phyloP scores from a whole-genome alignment of 106 monocot species.

The Agapanthus africanus region DNA sequence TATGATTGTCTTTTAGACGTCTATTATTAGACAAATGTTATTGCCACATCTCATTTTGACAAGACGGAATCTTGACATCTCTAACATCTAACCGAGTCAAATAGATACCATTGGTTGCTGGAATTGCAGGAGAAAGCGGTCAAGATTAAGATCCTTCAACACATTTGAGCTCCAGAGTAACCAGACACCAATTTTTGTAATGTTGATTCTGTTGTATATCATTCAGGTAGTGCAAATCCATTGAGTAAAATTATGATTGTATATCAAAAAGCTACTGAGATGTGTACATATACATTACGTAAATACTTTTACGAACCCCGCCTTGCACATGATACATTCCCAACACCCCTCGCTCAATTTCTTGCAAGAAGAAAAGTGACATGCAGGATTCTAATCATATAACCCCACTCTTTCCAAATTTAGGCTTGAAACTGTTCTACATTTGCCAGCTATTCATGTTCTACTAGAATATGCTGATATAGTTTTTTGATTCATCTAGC shows the following conservation, averaged over 20 bases:
- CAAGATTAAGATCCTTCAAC: not conserved
- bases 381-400: too few relatives aligned
- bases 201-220: slow-evolving; percentile 8
- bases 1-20: not conserved
- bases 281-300: not conserved
- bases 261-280: not conserved
- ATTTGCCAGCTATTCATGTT: too few relatives aligned
- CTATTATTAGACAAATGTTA: not conserved
- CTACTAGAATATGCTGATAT: too few relatives aligned
- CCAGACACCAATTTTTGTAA: not conserved
- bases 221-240: not conserved
- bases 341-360: too few relatives aligned
- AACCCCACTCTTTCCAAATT: too few relatives aligned
- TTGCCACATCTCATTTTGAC: not conserved
- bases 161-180: not conserved
- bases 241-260: not conserved
- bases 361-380: too few relatives aligned
- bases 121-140: not conserved
- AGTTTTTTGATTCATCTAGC: too few relatives aligned
- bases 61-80: not conserved
- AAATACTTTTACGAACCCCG: too few relatives aligned
- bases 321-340: too few relatives aligned
- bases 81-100: slow-evolving; percentile 7
- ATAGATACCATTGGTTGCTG: not conserved
- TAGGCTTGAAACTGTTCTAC: too few relatives aligned